These are phyloP conservation scores for Silene latifolia DNA, from an alignment of 148 eudicot genomes.

Conservation along the genomic window DNA sequence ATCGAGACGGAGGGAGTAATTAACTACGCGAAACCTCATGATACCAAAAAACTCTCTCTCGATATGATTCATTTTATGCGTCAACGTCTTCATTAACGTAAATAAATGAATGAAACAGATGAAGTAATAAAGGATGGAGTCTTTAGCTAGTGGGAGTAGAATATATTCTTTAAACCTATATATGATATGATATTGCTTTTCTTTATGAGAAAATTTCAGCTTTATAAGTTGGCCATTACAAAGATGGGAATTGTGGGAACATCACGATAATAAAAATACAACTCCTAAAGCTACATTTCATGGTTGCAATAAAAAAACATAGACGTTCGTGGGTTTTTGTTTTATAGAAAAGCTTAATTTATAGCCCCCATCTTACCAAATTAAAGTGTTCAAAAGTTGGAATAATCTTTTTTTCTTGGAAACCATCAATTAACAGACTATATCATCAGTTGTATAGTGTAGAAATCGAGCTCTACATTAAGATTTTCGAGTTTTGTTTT, in stretches of 20 bases:
- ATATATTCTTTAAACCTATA: constrained; percentile 6
- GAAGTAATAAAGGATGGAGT: too few relatives aligned
- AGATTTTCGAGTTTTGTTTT: too few relatives aligned
- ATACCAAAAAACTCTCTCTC: too few relatives aligned
- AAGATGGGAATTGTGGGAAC: constrained; percentile 5
- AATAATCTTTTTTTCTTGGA: not conserved
- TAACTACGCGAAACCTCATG: too few relatives aligned
- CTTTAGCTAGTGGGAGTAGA: not conserved
- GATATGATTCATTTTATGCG: too few relatives aligned
- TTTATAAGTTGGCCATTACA: constrained; percentile 22
- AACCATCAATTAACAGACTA: too few relatives aligned
- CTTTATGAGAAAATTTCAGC: constrained; percentile 7
- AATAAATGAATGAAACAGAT: not conserved
- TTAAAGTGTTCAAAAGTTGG: constrained; percentile 6
- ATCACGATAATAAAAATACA: constrained; percentile 1
- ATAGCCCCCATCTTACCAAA: not conserved
- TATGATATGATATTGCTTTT: not conserved
- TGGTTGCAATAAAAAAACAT: constrained; percentile 4
- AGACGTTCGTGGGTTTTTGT: not conserved
- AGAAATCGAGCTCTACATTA: too few relatives aligned
- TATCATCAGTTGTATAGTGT: too few relatives aligned
- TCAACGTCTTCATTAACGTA: too few relatives aligned
- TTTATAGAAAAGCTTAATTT: not conserved
- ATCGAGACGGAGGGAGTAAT: too few relatives aligned
- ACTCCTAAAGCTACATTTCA: constrained; percentile 12